These are phyloP conservation scores for Obba rivulosa DNA, from an alignment of 768 basidiomycete species.

Conservation along the genomic window DNA sequence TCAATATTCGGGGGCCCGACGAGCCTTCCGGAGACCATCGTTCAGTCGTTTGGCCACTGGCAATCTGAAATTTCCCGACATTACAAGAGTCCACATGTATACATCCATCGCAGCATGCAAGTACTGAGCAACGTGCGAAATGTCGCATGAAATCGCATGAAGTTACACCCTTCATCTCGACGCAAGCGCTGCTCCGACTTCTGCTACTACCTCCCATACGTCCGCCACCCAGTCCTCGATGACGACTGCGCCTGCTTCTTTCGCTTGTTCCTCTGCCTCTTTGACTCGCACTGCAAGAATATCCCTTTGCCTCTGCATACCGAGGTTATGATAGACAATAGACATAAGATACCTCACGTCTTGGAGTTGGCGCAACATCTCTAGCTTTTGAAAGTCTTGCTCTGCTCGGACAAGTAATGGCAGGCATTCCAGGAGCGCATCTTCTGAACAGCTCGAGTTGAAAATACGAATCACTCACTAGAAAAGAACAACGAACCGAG, in stretches of 20 bases:
- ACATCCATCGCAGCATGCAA: no score
- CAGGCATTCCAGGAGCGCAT: slow-evolving; percentile 21
- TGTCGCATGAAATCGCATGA: no score
- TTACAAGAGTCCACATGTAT: no score
- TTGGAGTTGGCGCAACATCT: slow-evolving; percentile 52
- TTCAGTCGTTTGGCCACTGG: no score
- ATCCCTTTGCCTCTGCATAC: slow-evolving; percentile 49
- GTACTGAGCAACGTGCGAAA: no score
- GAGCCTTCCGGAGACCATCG: no score
- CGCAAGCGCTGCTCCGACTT: slow-evolving; percentile 54
- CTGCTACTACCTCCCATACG: slow-evolving; percentile 52
- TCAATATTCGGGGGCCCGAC: no score
- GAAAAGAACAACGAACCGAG: slow-evolving; percentile 23
- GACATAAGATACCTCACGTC: slow-evolving; percentile 73
- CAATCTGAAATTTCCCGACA: no score
- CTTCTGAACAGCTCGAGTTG: slow-evolving; percentile 20
- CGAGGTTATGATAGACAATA: slow-evolving; percentile 68
- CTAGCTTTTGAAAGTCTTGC: slow-evolving; percentile 53
- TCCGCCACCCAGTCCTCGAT: slow-evolving; percentile 48
- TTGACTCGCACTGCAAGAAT: slow-evolving; percentile 45
- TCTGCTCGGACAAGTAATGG: slow-evolving; percentile 60
- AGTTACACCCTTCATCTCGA: slow-evolving; percentile 16
- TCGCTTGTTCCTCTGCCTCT: slow-evolving; percentile 36
- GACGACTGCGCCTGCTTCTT: slow-evolving; percentile 36
- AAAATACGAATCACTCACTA: neutral